Base-by-base conservation (phyloP, 495 filamentous ascomycete genomes). In the Daldinia decipiens region DNA sequence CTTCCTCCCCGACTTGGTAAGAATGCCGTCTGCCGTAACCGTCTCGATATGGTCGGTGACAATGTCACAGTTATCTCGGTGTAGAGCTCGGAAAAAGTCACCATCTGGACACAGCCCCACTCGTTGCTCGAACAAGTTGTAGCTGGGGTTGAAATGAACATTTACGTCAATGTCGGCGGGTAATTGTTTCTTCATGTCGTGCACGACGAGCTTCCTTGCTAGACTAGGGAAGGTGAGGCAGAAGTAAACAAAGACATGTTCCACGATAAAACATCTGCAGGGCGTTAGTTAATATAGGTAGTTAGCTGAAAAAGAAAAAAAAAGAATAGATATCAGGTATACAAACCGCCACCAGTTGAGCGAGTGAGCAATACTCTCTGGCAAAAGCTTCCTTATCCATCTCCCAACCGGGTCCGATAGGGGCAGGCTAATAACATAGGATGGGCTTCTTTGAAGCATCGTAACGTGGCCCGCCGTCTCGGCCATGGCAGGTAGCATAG, bases 81-180 rank as follows among this genome's bases (percentile, higher is more conserved):
- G 83, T 13, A 94, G 79, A 8, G 85, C 79, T 15, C 82, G 74
- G 84, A 88, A 94, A 78, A 93, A 93, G 74, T 94, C 91, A 3
- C 85, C 90, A 70, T 90, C 87, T 0, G 91, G 91, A 43, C 86
- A 89, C 50, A 92, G 76, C 65, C 91, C 91, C 1, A 92, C 76
- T 0, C 91, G 87, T 77, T 94, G 92, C 19, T 93, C 87, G 81
- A 90, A 92, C 5, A 90, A 89, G 59, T 87, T 84, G 73, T 94
- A 94, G 17, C 68, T 74, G 0, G 92, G 92, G 40, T 85, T 87
- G 82, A 93, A 94, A 73, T 93, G 88, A 1, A 88, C 87, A 45
- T 91, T 86, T 45, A 84, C 70, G 17, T 87, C 83, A 43, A 92
- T 78, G 50, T 79, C 80, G 3, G 71, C 62, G 15, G 90, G 89